Base-by-base conservation (phyloP, 352 stramenopile genomes). In the Thalassiosira livingstoniorum region DNA sequence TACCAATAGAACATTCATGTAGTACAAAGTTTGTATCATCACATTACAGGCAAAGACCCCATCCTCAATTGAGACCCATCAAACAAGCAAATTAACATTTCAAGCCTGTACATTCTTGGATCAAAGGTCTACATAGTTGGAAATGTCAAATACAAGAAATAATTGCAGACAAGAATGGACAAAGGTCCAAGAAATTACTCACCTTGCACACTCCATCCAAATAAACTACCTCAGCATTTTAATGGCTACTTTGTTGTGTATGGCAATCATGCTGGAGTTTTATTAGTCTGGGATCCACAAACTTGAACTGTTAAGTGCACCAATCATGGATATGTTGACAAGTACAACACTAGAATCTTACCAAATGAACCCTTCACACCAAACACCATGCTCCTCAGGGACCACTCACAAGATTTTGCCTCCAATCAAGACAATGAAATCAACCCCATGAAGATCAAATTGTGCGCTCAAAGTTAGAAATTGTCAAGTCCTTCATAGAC, bases 221-320 rank as follows among this genome's bases (percentile, higher is more conserved):
- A 35, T n/a, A 37, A 29, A 25, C 21, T 62, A 27, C 23, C 29
- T 54, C 18, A 68, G 39, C 69, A 78, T 60, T 51, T 70, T 13
- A 55, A 70, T 61, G 71, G 71, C n/a, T 35, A 57, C 29, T 79
- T 79, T 27, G 13, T 79, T 2, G 71, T 58, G 4, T 72, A 65
- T 60, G 27, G 13, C 18, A 72, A 64, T 18, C 32, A 65, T 32
- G 15, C 5, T 2, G 65, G 18, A 27, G 60, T 72, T 7, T 31
- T 72, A 4, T 31, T 79, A 2, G 34, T 72, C 21, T 65, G 21
- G 0, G 62, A 72, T 5, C 3, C 2, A 45, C 37, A 78, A 51
- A 7, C 70, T 31, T 45, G 39, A 1, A 55, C 23, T 34, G 27
- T 79, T 31, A 34, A 35, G 23, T 29, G 60, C 34, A 43, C 31